Percentiles rank a stretch among this genome's conserved stretches.
Conservation (phyloP, 2,329 filamentous ascomycete species). For the Aspergillus fumigatus region DNA sequence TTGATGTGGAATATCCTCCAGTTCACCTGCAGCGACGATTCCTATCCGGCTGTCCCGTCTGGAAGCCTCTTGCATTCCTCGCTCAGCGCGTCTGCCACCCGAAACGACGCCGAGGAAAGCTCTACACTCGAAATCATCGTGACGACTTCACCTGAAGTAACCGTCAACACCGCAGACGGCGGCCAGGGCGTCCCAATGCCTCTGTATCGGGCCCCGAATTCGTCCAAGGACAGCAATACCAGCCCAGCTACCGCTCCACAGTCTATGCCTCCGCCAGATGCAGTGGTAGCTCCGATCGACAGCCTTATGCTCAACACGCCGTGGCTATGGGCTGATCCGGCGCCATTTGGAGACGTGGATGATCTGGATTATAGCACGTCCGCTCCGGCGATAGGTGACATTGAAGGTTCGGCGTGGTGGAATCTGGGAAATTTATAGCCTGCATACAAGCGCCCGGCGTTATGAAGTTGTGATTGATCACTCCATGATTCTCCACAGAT, state of each 20-base stretch:
- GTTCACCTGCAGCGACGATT: slow-evolving; percentile 40
- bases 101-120: slow-evolving; percentile 32
- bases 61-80: slow-evolving; percentile 43
- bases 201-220: slow-evolving; percentile 9
- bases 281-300: slow-evolving; percentile 28
- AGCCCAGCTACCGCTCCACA: background rate
- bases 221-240: background rate
- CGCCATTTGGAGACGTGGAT: slow-evolving; percentile 30
- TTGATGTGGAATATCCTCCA: slow-evolving; percentile 53
- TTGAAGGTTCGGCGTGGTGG: slow-evolving; percentile 34
- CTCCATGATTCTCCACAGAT: background rate
- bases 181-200: slow-evolving; percentile 47
- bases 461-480: background rate
- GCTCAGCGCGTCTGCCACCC: slow-evolving; percentile 29
- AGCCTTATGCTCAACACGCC: slow-evolving; percentile 34
- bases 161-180: slow-evolving; percentile 49
- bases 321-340: slow-evolving; percentile 31
- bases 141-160: slow-evolving; percentile 49
- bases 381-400: slow-evolving; percentile 23
- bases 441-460: background rate
- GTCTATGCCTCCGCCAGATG: slow-evolving; percentile 12
- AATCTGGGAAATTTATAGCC: slow-evolving; percentile 31
- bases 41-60: slow-evolving; percentile 30
- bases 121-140: slow-evolving; percentile 48
- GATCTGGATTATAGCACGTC: slow-evolving; percentile 25